Conservation (phyloP, 495 filamentous ascomycete genomes). For the Xylaria intraflava region DNA sequence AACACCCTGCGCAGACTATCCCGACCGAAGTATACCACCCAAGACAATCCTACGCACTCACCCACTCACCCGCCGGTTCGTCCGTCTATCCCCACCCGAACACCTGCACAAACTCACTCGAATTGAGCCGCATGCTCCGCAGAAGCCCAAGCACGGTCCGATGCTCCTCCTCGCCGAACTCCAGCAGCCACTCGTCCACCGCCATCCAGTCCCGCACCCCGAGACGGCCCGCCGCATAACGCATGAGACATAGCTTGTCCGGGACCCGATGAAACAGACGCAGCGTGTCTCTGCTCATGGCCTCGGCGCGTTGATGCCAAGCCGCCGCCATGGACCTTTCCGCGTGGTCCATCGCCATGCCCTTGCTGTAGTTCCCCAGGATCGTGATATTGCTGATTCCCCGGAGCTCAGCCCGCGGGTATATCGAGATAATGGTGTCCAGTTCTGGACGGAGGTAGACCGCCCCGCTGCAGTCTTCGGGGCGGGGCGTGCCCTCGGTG, state of each 20-base stretch:
- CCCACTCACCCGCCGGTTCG: too few relatives aligned
- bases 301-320: not conserved
- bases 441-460: not conserved
- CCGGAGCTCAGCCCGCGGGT: not conserved
- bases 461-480: not conserved
- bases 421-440: slow-evolving; percentile 5
- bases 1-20: too few relatives aligned
- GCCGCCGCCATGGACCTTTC: slow-evolving; percentile 6
- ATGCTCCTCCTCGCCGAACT: slow-evolving; percentile 4
- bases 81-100: slow-evolving; percentile 4
- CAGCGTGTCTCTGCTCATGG: not conserved
- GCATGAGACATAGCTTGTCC: slow-evolving; percentile 1
- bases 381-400: not conserved
- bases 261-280: not conserved
- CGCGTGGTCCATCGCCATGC: not conserved
- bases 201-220: slow-evolving; percentile 3
- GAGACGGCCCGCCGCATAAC: not conserved
- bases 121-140: slow-evolving; percentile 5
- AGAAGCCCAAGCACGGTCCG: not conserved
- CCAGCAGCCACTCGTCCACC: slow-evolving; percentile 2
- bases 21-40: too few relatives aligned
- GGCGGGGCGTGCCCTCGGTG: not conserved
- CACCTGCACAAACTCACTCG: slow-evolving; percentile 2
- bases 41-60: too few relatives aligned
- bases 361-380: not conserved